Percentiles rank a stretch among this genome's conserved stretches.
phyloP scores from a whole-genome alignment of 441 rosid genomes.

The Codiaeum variegatum region DNA sequence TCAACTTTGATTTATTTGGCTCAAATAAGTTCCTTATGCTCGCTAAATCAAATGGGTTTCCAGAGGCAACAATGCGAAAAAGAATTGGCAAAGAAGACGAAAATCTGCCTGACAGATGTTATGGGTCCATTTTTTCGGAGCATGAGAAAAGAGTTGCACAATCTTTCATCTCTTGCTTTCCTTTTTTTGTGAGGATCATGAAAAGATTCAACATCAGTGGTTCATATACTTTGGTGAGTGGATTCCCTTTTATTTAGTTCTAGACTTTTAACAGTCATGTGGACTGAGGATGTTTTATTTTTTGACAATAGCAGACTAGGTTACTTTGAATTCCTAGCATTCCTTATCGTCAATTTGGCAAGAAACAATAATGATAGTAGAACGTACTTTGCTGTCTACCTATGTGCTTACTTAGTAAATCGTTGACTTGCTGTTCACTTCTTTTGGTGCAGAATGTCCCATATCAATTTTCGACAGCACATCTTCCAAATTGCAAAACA shows the following conservation, averaged over 20 bases:
- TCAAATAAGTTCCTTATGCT: background rate
- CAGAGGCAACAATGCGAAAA: constrained; percentile 22
- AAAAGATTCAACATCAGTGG: constrained; percentile 59
- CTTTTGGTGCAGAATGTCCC: constrained; percentile 47
- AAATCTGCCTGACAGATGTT: constrained; percentile 26
- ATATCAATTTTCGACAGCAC: constrained; percentile 50
- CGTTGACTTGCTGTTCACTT: background rate
- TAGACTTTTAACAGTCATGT: constrained; percentile 3
- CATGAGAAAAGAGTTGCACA: constrained; percentile 50
- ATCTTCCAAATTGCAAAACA: constrained; percentile 50
- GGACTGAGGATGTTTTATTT: background rate
- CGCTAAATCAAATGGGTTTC: background rate
- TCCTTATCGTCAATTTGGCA: background rate
- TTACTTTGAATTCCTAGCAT: background rate
- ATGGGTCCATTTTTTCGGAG: constrained; percentile 30
- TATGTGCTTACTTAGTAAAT: background rate
- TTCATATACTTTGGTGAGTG: constrained; percentile 55
- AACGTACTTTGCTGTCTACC: background rate
- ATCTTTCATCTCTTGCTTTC: constrained; percentile 46
- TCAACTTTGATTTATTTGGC: background rate
- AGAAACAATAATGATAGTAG: background rate
- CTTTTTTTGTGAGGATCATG: constrained; percentile 61
- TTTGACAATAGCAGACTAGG: background rate
- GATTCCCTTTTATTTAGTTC: constrained; percentile 2
- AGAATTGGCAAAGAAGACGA: constrained; percentile 26